Evolutionary conservation across 2,329 filamentous ascomycete genomes (phyloP).

Genomic region (Aspergillus flavus): DNA sequence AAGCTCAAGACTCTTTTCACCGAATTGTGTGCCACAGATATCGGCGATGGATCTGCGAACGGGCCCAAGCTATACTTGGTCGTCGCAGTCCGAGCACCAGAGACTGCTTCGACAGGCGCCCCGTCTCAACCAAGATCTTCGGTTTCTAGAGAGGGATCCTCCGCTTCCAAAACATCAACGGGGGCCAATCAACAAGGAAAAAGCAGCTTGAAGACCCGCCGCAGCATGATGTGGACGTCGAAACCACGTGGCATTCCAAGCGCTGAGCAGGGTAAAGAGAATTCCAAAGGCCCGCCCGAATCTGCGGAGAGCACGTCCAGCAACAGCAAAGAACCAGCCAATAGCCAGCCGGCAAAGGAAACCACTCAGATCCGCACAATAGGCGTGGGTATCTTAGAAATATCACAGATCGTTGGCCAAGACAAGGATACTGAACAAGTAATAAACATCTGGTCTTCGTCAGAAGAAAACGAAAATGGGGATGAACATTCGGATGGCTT

Average conservation of each 20-base stretch:
- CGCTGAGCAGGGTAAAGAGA: slow-evolving; percentile 34
- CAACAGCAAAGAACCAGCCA: slow-evolving; percentile 30
- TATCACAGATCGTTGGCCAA: slow-evolving; percentile 74
- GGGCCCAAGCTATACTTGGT: slow-evolving; percentile 80
- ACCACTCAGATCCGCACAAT: slow-evolving; percentile 64
- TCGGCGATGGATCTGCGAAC: slow-evolving; percentile 62
- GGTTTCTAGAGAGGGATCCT: slow-evolving; percentile 38
- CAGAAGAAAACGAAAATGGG: slow-evolving; percentile 58
- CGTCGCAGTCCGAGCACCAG: slow-evolving; percentile 72
- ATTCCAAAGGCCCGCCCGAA: slow-evolving; percentile 30
- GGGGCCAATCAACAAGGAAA: slow-evolving; percentile 36
- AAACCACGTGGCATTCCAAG: slow-evolving; percentile 36
- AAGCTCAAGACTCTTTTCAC: slow-evolving; percentile 85
- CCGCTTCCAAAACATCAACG: slow-evolving; percentile 28
- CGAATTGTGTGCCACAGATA: slow-evolving; percentile 77
- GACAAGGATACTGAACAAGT: slow-evolving; percentile 73
- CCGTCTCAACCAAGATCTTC: slow-evolving; percentile 31
- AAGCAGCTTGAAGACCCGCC: slow-evolving; percentile 42
- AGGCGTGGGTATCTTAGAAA: slow-evolving; percentile 74
- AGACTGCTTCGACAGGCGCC: slow-evolving; percentile 41
- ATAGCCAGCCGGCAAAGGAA: slow-evolving; percentile 35
- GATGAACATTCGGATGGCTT: slow-evolving; percentile 66
- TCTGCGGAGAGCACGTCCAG: slow-evolving; percentile 35
- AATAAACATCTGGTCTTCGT: slow-evolving; percentile 74
- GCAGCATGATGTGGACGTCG: slow-evolving; percentile 49